Base-by-base conservation (phyloP, 768 basidiomycete genomes). In the Rhodocollybia butyracea region DNA sequence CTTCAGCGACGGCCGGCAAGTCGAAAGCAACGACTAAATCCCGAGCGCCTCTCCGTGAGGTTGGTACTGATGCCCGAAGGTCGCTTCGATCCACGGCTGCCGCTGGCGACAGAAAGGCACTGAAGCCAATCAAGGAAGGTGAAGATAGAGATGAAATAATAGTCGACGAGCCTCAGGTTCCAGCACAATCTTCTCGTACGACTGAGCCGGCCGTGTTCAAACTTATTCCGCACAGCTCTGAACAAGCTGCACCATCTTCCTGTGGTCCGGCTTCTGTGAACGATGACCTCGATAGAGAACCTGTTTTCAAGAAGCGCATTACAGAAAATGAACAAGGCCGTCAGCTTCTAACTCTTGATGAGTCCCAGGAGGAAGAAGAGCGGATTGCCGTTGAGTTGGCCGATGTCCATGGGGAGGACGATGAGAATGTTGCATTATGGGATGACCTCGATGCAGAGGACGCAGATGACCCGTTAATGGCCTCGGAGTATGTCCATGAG, bases 391-490 rank as follows among this genome's bases (percentile, higher is more conserved):
- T 68, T 39, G 74, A 74, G 3, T 76, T 74, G 7, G 70, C 80
- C 30, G 72, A 67, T 12, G 77, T 74, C 30, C 81, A 83, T 57
- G 72, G 76, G 34, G 86, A 87, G 51, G 70, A 83, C 30, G 62
- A 54, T 5, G 82, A 84, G 58, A 89, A 89, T 65, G 85, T 82
- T 3, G 86, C 88, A 60, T 76, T 71, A 36, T 98, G 94, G 95
- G 89, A 89, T 29, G 96, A 98, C 64, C 80, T 98, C 15, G 97
- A 99, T 60, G 86, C 84, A 1, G 94, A 95, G 43, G 97, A 99
- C 66, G 81, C 73, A 19, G 93, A 94, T 47, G 96, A 99, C 65
- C 97, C 96, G 13, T 77, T 92, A 57, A 98, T 98, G 95, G 95
- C 97, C 60, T 89, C 88, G 73, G 93, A 98, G 71, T 99, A 99